Evolutionary conservation across 1,139 yeast genomes (phyloP), one percentile per base, ranked within the genome.

Genomic region (Blastobotrys serpentis): DNA sequence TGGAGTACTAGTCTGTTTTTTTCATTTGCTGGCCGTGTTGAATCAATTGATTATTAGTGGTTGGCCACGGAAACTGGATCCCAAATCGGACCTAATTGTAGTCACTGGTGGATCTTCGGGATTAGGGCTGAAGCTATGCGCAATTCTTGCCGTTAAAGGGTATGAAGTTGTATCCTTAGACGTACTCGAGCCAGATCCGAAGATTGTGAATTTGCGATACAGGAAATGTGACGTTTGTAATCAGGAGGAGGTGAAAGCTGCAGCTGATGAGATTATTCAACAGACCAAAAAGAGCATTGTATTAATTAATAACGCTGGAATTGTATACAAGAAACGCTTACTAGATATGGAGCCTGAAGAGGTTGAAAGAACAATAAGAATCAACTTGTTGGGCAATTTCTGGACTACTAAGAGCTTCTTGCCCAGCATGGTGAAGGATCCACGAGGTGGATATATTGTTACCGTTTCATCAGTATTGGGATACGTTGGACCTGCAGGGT

Each of bases 261-360:
- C 73, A 1, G 57, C 74, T 2, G 49, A 57, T 0, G 49, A 55
- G 5, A 68, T 81, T 36, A 29, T 48, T 1, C 49, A 57, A n/a
- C 67, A 69, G 2, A 55, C 60, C 5, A 44, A 46, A 16, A 22
- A 49, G 17, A 68, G 85, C 1, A 75, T 81, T 26, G 69, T 85
- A 0, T 64, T 86, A 38, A 69, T 89, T 21, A 84, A 85, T 60
- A 87, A 86, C 63, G 96, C 95, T 0, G 96, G 92, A 0, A 67
- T 82, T 8, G 72, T 90, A 45, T 81, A 79, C 42, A 71, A 19
- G 16, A 37, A 73, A 38, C 57, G 74, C 1, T 55, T 84, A 1
- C 52, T 73, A 10, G 70, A 73, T 4, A 50, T 77, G 43, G 48
- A 66, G 0, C 65, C 58, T 2, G 52, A 55, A 8, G 58, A 53